Conservation (phyloP, 2,329 filamentous ascomycete genomes). For the Elsinoe necatrix region DNA sequence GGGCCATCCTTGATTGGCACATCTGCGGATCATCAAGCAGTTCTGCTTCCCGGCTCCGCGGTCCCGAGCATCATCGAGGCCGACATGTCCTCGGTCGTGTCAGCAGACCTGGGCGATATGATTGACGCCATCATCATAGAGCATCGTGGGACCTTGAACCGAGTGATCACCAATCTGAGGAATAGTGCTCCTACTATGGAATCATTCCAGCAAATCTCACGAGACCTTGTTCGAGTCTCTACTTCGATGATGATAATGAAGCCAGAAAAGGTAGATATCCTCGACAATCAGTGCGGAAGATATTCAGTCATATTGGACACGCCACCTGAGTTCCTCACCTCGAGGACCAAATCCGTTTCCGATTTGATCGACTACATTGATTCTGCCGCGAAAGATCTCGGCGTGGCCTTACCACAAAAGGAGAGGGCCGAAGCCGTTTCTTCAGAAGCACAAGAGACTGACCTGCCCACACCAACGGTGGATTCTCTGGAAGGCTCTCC, state of each 20-base stretch:
- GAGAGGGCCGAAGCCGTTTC: background rate
- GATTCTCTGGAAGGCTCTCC: background rate
- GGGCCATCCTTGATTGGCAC: constrained; percentile 17
- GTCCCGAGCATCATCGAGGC: constrained; percentile 16
- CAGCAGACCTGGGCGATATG: constrained; percentile 30
- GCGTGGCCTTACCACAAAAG: constrained; percentile 25
- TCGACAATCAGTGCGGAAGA: constrained; percentile 15
- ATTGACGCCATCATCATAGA: constrained; percentile 36
- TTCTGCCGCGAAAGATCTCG: constrained; percentile 31
- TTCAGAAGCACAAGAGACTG: background rate
- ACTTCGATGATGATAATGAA: constrained; percentile 11
- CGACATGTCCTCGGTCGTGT: constrained; percentile 24
- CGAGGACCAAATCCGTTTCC: constrained; percentile 26
- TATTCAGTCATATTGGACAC: constrained; percentile 27
- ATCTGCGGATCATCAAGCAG: constrained; percentile 16
- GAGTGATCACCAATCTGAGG: constrained; percentile 33
- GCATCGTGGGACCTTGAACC: constrained; percentile 31
- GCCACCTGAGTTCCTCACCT: constrained; percentile 19
- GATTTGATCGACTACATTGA: constrained; percentile 32
- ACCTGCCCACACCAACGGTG: background rate
- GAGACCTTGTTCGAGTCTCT: constrained; percentile 23
- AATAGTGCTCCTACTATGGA: constrained; percentile 19
- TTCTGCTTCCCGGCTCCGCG: constrained; percentile 17
- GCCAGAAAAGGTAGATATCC: constrained; percentile 22
- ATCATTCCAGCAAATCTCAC: constrained; percentile 23